phyloP scores from a whole-genome alignment of 805 yeast species.

The Yarrowia sp. region DNA sequence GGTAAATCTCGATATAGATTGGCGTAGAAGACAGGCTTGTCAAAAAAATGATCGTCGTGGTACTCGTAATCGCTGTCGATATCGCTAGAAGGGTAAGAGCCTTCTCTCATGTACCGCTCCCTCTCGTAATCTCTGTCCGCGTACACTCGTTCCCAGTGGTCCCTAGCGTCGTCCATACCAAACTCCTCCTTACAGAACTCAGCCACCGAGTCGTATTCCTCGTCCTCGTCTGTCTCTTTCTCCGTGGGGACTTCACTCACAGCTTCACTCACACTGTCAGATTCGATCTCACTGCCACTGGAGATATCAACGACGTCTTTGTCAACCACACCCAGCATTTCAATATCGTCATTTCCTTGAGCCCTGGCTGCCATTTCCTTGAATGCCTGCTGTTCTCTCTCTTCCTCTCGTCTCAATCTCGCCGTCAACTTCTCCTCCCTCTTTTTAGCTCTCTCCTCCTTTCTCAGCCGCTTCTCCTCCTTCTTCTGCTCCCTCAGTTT shows the following conservation, averaged over 20 bases:
- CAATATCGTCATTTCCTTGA: not conserved
- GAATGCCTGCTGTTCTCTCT: not conserved
- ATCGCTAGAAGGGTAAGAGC: no score
- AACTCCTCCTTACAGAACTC: not conserved
- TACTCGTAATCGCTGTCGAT: not conserved
- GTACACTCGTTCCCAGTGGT: not conserved
- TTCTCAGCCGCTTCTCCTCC: not conserved
- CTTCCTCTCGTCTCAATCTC: not conserved
- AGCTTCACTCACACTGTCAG: not conserved
- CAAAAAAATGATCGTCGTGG: not conserved
- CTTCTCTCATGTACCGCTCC: not conserved
- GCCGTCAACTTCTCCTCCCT: not conserved
- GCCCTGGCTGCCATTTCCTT: no score
- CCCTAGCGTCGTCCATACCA: not conserved
- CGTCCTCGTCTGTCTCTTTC: not conserved
- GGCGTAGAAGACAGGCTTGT: not conserved
- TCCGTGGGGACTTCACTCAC: not conserved
- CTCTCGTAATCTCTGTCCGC: not conserved
- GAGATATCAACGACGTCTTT: constrained; percentile 1
- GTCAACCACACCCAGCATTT: not conserved
- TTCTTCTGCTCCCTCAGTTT: not conserved
- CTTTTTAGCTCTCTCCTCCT: not conserved
- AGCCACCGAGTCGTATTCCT: not conserved
- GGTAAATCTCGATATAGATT: not conserved
- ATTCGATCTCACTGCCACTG: not conserved